These are phyloP conservation scores for Salix caprea DNA, from an alignment of 345 rosid genomes.

Conservation along the genomic window DNA sequence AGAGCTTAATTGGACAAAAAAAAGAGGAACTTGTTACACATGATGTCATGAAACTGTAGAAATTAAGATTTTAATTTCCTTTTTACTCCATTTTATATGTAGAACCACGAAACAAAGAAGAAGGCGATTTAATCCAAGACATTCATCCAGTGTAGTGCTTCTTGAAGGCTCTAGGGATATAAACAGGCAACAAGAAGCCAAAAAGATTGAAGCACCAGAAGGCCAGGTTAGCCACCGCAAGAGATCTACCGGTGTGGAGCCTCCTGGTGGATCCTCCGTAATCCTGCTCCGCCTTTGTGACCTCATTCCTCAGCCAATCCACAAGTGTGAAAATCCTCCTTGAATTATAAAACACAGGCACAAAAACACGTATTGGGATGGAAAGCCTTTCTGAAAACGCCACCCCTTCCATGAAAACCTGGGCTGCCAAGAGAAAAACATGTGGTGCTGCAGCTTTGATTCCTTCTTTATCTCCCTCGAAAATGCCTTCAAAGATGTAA, in stretches of 20 bases:
- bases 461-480: conserved; percentile 64
- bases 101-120: background rate
- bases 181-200: conserved; percentile 79
- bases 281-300: conserved; percentile 27
- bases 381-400: conserved; percentile 56
- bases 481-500: conserved; percentile 68
- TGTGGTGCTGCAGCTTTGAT: conserved; percentile 79
- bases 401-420: conserved; percentile 86
- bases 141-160: conserved; percentile 47
- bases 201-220: conserved; percentile 87
- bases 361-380: conserved; percentile 63
- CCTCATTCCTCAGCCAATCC: conserved; percentile 63
- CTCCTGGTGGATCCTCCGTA: conserved; percentile 39
- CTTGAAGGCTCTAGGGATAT: conserved; percentile 70
- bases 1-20: no score
- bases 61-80: background rate
- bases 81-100: background rate
- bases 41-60: background rate
- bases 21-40: no score
- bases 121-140: conserved; percentile 12
- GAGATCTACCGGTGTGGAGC: conserved; percentile 47
- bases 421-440: conserved; percentile 65
- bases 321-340: conserved; percentile 56
- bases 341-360: conserved; percentile 72
- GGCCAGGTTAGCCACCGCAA: conserved; percentile 65